phyloP scores from a whole-genome alignment of 257 asterid species.

The Galeopsis tetrahit region DNA sequence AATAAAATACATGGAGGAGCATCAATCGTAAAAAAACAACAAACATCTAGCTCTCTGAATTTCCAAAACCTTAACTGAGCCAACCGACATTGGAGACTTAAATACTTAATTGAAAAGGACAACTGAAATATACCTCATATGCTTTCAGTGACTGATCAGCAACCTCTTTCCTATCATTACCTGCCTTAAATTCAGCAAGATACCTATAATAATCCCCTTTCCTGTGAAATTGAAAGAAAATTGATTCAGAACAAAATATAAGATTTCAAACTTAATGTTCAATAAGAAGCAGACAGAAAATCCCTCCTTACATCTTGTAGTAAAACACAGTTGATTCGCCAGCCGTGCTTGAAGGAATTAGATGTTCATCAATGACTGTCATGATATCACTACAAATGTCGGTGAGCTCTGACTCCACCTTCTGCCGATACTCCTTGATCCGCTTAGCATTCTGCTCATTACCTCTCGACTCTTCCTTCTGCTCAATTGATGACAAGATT shows the following conservation, averaged over 20 bases:
- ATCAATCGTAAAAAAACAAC: neutral
- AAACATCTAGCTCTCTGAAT: conserved; percentile 20
- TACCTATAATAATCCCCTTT: conserved; percentile 76
- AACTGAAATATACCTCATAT: conserved; percentile 51
- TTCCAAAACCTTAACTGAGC: neutral
- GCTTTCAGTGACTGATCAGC: conserved; percentile 70
- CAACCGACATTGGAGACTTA: neutral
- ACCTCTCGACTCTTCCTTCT: conserved; percentile 87
- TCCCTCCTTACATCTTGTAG: conserved; percentile 70
- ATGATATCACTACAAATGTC: conserved; percentile 70
- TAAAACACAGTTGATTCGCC: conserved; percentile 89
- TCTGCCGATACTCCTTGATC: conserved; percentile 78
- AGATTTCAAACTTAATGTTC: conserved; percentile 10
- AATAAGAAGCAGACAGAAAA: neutral
- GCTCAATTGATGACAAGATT: conserved; percentile 88
- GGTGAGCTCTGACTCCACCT: conserved; percentile 83
- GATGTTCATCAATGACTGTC: conserved; percentile 84
- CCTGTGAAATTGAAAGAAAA: conserved; percentile 45
- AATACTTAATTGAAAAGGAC: conserved; percentile 7
- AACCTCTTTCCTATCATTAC: conserved; percentile 64
- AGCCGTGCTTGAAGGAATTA: conserved; percentile 72
- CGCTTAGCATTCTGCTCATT: conserved; percentile 78
- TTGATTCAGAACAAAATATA: conserved; percentile 22
- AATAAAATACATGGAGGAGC: neutral
- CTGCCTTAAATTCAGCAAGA: conserved; percentile 65